A percentile compares a stretch with the other conserved stretches of the same genome.
These are phyloP conservation scores for Furcasterigmium furcatum DNA, from an alignment of 2,329 filamentous ascomycete genomes.

Conservation along the genomic window DNA sequence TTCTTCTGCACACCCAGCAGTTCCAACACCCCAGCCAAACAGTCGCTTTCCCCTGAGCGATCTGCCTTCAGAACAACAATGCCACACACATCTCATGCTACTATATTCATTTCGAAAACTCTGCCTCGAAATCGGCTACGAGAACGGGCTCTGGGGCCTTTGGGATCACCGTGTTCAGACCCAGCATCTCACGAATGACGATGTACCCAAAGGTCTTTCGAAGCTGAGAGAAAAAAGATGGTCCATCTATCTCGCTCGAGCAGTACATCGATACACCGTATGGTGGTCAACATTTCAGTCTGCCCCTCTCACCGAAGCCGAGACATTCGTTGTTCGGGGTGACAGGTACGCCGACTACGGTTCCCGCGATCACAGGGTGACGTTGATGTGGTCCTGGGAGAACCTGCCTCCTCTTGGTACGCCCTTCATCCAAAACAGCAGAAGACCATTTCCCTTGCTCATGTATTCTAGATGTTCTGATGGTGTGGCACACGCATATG, in stretches of 20 bases:
- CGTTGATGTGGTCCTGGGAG: too few species aligned
- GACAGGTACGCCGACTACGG: background rate
- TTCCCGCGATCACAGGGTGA: too few species aligned
- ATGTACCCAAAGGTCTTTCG: slow-evolving; percentile 37
- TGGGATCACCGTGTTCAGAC: slow-evolving; percentile 39
- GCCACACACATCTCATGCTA: slow-evolving; percentile 71
- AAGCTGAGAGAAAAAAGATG: slow-evolving; percentile 69
- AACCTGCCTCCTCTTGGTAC: too few species aligned
- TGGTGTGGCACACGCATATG: slow-evolving; percentile 80
- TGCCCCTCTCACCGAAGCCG: slow-evolving; percentile 39
- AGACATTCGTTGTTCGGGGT: slow-evolving; percentile 6
- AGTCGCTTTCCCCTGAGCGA: too few species aligned
- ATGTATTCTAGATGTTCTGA: slow-evolving; percentile 75
- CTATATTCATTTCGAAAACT: slow-evolving; percentile 65
- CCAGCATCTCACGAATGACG: slow-evolving; percentile 16
- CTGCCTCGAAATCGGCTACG: slow-evolving; percentile 63
- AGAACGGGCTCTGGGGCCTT: slow-evolving; percentile 65
- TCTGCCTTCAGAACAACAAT: slow-evolving; percentile 48
- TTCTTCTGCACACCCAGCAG: too few species aligned
- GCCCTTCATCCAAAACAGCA: too few species aligned
- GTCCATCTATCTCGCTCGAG: slow-evolving; percentile 65
- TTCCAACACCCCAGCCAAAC: too few species aligned
- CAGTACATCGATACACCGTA: slow-evolving; percentile 62
- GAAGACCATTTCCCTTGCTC: too few species aligned
- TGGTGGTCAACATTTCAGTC: slow-evolving; percentile 55